Base-by-base conservation (phyloP, 352 stramenopile species). In the Pythium apleroticum region DNA sequence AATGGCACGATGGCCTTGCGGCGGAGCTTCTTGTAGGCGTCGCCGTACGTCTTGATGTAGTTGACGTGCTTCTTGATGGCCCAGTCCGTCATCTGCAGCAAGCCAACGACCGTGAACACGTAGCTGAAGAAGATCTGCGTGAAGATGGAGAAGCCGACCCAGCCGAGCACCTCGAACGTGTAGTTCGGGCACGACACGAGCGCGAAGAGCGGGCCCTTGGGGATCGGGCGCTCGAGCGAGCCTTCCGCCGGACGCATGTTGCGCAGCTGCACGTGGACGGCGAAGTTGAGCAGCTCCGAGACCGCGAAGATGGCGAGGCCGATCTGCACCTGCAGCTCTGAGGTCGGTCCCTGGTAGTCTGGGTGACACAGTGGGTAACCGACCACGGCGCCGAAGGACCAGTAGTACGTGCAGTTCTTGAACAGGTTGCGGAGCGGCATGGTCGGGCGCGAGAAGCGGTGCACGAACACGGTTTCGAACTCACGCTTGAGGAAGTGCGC, bases 351-450 rank as follows among this genome's bases (percentile, higher is more conserved):
- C 52, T 68, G 33, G 71, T 94, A 96, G 39, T 71, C 63, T 43
- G 87, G 88, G 70, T 91, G 84, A 54, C 86, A 95, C 52, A 97
- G 60, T 31, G 84, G 80, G 71, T 95, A 96, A 57, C 84, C 90
- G 31, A 96, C 83, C 20, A 91, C 80, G 27, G 78, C 73, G n/a
- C 76, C 88, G 60, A 94, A 96, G 25, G 61, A 74, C 85, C 88
- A 96, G 74, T 97, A 97, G 73, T 96, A 96, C 31, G 68, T 69
- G 74, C 87, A 96, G 78, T 97, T 97, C 74, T 96, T 96, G 68
- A 96, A 96, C 11, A 97, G 63, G 68, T 97, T 96, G 28, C 67
- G 72, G 43, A 97, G 69, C 17, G 90, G 88, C 90, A 97, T 96
- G 37, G 86, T 97, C 45, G 84, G 76, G 53, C 81, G 83, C 46